A percentile compares a stretch with the other conserved stretches of the same genome.
phyloP scores from a whole-genome alignment of 208 protist species.

The Lotmaria passim region DNA sequence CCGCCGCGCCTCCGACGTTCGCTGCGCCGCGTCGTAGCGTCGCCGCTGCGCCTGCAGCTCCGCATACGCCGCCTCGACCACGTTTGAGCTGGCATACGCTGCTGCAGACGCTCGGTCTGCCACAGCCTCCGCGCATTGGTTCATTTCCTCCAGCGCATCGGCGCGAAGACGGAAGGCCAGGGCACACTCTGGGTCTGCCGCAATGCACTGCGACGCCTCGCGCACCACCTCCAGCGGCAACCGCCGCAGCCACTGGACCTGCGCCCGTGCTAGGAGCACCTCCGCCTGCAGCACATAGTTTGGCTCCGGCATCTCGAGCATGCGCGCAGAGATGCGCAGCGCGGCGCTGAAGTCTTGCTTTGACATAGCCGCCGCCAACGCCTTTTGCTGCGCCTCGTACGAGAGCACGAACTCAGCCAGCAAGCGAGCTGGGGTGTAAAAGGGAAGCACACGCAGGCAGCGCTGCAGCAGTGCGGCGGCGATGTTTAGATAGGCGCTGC shows the following conservation, averaged over 20 bases:
- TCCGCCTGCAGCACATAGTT: constrained; percentile 47
- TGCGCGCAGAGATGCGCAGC: constrained; percentile 42
- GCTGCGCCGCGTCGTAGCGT: constrained; percentile 5
- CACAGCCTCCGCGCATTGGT: constrained; percentile 44
- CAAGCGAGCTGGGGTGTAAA: constrained; percentile 59
- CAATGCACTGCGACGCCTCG: constrained; percentile 64
- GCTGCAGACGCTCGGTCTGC: constrained; percentile 51
- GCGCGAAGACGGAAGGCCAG: constrained; percentile 64
- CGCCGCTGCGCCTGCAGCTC: constrained; percentile 45
- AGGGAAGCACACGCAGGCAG: constrained; percentile 56
- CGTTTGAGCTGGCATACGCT: constrained; percentile 31
- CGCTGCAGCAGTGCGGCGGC: constrained; percentile 70
- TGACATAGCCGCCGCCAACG: constrained; percentile 34
- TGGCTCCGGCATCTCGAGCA: constrained; percentile 57
- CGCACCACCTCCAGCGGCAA: constrained; percentile 52
- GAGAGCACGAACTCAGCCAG: constrained; percentile 74
- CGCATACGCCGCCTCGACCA: constrained; percentile 39
- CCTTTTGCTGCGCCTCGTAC: constrained; percentile 59
- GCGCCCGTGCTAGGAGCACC: constrained; percentile 53
- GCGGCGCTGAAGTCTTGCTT: constrained; percentile 37
- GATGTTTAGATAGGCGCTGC: constrained; percentile 72
- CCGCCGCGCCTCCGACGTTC: not conserved
- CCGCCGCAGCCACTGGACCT: constrained; percentile 46
- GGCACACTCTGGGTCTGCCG: constrained; percentile 42
- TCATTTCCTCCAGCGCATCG: constrained; percentile 38